These are phyloP conservation scores for Umbelopsis ramanniana DNA, from an alignment of 192 early-diverging fungal genomes.

Conservation along the genomic window DNA sequence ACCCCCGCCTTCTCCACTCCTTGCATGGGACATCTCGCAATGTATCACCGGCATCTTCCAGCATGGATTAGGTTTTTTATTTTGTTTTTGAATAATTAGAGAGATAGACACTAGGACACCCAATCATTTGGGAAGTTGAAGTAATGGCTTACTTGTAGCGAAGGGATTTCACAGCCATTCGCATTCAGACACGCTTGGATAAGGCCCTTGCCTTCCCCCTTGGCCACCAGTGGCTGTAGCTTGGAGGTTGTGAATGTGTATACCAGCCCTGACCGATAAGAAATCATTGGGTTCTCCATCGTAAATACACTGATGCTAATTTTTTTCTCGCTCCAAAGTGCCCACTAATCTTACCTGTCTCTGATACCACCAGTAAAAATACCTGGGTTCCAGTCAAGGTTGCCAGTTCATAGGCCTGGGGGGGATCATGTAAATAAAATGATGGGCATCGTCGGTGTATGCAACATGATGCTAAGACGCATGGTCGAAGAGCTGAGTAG, in stretches of 20 bases:
- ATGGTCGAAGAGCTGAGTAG: neutral
- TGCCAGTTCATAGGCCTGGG: constrained; percentile 87
- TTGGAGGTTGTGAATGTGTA: constrained; percentile 95
- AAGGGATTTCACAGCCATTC: constrained; percentile 52
- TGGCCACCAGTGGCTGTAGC: constrained; percentile 89
- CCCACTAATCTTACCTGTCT: constrained; percentile 65
- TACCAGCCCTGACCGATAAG: constrained; percentile 70
- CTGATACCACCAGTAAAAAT: constrained; percentile 87
- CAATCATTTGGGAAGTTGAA: too few species aligned
- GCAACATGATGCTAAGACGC: too few species aligned
- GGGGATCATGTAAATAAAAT: neutral
- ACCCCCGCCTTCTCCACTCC: neutral
- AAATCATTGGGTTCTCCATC: neutral
- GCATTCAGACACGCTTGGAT: constrained; percentile 92
- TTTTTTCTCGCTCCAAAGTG: too few species aligned
- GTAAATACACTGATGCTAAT: too few species aligned
- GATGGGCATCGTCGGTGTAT: too few species aligned
- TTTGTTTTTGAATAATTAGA: too few species aligned
- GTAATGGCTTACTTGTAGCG: neutral
- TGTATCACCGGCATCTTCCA: neutral
- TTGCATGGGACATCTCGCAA: neutral
- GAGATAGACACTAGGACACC: too few species aligned
- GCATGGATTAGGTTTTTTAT: too few species aligned
- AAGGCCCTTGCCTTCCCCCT: constrained; percentile 87
- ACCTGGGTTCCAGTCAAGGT: constrained; percentile 96